Evolutionary conservation across 305 asterid species (phyloP).

Genomic region (Rubia peregrina): DNA sequence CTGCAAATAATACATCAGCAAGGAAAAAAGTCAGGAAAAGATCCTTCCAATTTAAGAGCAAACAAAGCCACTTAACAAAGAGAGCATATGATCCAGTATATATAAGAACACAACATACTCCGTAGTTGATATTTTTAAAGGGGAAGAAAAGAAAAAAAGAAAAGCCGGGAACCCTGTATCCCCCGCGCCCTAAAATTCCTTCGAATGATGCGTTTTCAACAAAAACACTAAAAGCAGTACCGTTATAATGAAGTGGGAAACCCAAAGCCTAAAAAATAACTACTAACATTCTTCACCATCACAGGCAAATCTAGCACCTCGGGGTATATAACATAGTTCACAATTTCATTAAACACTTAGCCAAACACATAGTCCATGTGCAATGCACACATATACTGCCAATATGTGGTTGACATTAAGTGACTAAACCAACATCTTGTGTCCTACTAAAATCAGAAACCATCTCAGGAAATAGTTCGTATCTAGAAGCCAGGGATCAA

Average conservation of each 20-base stretch:
- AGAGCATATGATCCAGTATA: not conserved
- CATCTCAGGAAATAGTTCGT: not conserved
- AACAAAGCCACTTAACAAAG: not conserved
- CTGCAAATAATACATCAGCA: conserved; percentile 12
- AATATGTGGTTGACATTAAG: not conserved
- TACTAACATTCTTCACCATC: not conserved
- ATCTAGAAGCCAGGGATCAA: not conserved
- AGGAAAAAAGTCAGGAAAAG: conserved; percentile 4
- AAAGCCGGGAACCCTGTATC: too few relatives aligned
- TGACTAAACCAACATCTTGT: not conserved
- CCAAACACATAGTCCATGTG: conserved; percentile 2
- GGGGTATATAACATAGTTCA: not conserved
- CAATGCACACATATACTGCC: not conserved
- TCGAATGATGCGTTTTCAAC: not conserved
- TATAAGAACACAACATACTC: too few relatives aligned
- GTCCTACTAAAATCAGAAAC: not conserved
- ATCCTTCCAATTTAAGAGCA: not conserved
- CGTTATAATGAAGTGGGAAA: not conserved
- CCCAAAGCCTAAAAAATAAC: not conserved
- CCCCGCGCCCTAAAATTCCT: not conserved
- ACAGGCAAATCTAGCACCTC: not conserved
- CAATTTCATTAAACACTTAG: not conserved
- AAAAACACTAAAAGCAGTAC: not conserved
- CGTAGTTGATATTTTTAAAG: too few relatives aligned
- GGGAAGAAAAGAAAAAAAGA: too few relatives aligned